A percentile compares a stretch with the other conserved stretches of the same genome.
Evolutionary conservation across 208 protist genomes (phyloP).

Genomic region (Trypanosoma melophagium): DNA sequence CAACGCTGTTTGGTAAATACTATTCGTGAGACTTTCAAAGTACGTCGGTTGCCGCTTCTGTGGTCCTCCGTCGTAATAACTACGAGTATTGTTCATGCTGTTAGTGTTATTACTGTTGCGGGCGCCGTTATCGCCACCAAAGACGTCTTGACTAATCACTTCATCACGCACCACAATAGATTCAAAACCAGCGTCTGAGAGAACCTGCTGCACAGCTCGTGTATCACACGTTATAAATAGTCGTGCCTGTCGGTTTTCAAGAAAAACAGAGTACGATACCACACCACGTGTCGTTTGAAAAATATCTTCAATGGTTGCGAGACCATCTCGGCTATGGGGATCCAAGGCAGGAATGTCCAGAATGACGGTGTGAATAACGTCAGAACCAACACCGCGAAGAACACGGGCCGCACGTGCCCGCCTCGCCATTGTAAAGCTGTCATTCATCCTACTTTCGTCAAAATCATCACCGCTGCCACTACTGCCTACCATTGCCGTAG

Average conservation of each 20-base stretch:
- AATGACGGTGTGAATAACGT: conserved; percentile 57
- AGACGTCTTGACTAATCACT: conserved; percentile 19
- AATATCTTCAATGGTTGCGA: conserved; percentile 79
- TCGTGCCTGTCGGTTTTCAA: conserved; percentile 52
- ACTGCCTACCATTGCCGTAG: not conserved
- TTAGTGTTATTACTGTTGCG: conserved; percentile 26
- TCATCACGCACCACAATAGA: conserved; percentile 57
- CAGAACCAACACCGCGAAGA: conserved; percentile 31
- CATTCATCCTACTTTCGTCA: conserved; percentile 13
- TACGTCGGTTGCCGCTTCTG: conserved; percentile 46
- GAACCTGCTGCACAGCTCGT: conserved; percentile 41
- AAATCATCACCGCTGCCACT: conserved; percentile 11
- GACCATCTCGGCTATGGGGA: conserved; percentile 44
- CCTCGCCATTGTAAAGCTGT: conserved; percentile 3
- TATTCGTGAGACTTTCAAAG: conserved; percentile 53
- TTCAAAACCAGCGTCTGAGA: conserved; percentile 53
- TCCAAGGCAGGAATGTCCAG: conserved; percentile 79
- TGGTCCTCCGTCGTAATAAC: conserved; percentile 47
- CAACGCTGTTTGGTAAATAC: conserved; percentile 58
- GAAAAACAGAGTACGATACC: conserved; percentile 78
- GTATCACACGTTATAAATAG: conserved; percentile 59
- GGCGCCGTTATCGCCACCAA: conserved; percentile 28
- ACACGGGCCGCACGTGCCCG: conserved; percentile 15
- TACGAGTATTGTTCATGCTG: conserved; percentile 50
- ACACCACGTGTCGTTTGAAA: conserved; percentile 79